These are phyloP conservation scores for Neofusicoccum sp. DNA, from an alignment of 2,329 filamentous ascomycete species.

Conservation along the genomic window DNA sequence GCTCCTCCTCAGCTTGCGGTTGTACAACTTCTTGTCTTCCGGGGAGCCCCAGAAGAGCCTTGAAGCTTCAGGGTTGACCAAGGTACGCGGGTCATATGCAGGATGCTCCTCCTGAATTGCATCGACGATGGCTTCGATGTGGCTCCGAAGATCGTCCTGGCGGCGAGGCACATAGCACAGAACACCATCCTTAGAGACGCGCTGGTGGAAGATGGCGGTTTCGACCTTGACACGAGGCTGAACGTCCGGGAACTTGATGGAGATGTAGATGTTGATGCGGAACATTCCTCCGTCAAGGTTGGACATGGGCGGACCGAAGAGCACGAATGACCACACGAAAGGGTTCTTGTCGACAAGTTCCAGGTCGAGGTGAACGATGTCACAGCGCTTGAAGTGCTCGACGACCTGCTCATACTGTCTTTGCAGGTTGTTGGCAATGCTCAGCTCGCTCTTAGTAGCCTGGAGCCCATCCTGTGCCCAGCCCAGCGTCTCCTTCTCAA, in stretches of 20 bases:
- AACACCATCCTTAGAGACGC: conserved; percentile 75
- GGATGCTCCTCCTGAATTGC: conserved; percentile 85
- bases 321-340: conserved; percentile 83
- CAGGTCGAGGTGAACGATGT: conserved; percentile 70
- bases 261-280: conserved; percentile 74
- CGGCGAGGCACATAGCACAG: conserved; percentile 71
- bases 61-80: conserved; percentile 82
- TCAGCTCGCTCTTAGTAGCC: conserved; percentile 63
- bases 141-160: conserved; percentile 74
- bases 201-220: conserved; percentile 82
- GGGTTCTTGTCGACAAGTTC: conserved; percentile 78
- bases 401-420: conserved; percentile 82
- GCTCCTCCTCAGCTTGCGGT: conserved; percentile 73
- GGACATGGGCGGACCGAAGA: conserved; percentile 89
- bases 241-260: conserved; percentile 80
- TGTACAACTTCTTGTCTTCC: conserved; percentile 81
- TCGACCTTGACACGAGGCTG: conserved; percentile 81
- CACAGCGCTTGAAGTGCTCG: conserved; percentile 68
- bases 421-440: conserved; percentile 76
- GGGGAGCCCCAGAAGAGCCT: conserved; percentile 81
- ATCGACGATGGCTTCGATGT: conserved; percentile 79
- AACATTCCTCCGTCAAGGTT: conserved; percentile 91
- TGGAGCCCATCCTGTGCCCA: conserved; percentile 71
- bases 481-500: conserved; percentile 67
- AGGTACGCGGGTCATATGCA: conserved; percentile 83